Evolutionary conservation across 2,329 filamentous ascomycete genomes (phyloP).

Genomic region (Arthrobotrys conoides): DNA sequence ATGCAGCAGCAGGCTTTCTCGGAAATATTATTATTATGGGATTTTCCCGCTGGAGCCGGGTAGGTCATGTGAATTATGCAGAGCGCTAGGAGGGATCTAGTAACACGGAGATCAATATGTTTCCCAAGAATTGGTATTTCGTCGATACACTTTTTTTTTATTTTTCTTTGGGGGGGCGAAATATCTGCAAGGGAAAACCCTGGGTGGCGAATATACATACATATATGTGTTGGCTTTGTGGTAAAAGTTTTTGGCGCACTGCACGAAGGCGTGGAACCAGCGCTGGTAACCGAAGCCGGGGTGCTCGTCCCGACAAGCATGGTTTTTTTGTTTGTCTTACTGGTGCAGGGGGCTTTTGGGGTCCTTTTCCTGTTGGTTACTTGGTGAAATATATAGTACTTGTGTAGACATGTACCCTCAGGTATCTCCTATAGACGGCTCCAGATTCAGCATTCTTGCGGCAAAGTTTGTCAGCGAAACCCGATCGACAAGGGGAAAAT

Average conservation of each 20-base stretch:
- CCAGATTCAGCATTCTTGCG: slow-evolving; percentile 29
- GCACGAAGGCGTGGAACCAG: slow-evolving; percentile 27
- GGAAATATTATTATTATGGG: neutral
- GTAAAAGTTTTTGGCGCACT: slow-evolving; percentile 30
- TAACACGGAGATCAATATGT: neutral
- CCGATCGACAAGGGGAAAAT: neutral
- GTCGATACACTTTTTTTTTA: neutral
- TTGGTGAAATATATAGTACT: neutral
- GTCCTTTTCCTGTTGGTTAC: slow-evolving; percentile 6
- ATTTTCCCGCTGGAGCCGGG: slow-evolving; percentile 7
- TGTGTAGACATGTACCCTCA: slow-evolving; percentile 20
- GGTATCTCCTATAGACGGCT: slow-evolving; percentile 16
- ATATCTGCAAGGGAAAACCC: slow-evolving; percentile 10
- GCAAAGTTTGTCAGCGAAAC: slow-evolving; percentile 30
- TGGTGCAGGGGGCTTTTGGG: slow-evolving; percentile 44
- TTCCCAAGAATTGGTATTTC: neutral
- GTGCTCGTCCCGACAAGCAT: slow-evolving; percentile 42
- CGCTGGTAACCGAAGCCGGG: slow-evolving; percentile 57
- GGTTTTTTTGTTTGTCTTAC: slow-evolving; percentile 21
- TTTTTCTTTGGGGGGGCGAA: neutral
- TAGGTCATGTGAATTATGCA: slow-evolving; percentile 17
- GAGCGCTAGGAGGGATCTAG: neutral
- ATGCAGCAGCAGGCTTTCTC: neutral
- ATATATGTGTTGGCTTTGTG: slow-evolving; percentile 50
- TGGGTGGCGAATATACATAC: neutral